Base-by-base conservation (phyloP, 441 rosid species). In the Syzygium malaccense region DNA sequence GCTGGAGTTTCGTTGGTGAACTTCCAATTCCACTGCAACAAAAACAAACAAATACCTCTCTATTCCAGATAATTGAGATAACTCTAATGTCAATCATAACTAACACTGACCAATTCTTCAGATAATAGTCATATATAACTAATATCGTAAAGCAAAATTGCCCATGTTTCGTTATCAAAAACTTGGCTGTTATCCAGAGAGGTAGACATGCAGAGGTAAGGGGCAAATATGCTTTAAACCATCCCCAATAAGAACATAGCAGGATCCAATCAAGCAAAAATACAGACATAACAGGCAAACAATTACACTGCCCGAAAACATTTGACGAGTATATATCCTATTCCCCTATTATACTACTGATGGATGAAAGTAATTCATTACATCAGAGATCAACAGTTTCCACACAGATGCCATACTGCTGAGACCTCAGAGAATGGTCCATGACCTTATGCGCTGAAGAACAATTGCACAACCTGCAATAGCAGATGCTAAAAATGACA, bases 221-320 rank as follows among this genome's bases (percentile, higher is more conserved):
- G 28, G 26, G 83, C 51, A 12, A 37, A 75, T 45, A 75, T 75
- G n/a, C 51, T 75, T 75, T 23, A 41, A 75, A 23, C 6, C n/a
- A 75, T 75, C 83, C 83, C 83, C 28, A 75, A 12, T 25, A 75
- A 75, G 18, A 75, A 71, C 79, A 33, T 8, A 37, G 51, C 12
- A 41, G 8, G 10, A 37, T 1, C 4, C 80, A 37, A 71, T 71
- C 80, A 12, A 71, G n/a, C 80, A 71, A 71, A 37, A 37, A 37
- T 37, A 37, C 80, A 20, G 80, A 71, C 15, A 66, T 10, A 66
- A 68, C 48, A 33, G 48, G 26, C 45, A 68, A 68, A 19, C 12
- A 68, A 68, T 18, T 4, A 32, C 79, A 68, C 26, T 0, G 4
- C 26, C 79, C 0, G 8, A 68, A 10, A 32, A 19, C 23, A 19